Base-by-base conservation (phyloP, 768 basidiomycete species). In the Amanita subjunquillea region DNA sequence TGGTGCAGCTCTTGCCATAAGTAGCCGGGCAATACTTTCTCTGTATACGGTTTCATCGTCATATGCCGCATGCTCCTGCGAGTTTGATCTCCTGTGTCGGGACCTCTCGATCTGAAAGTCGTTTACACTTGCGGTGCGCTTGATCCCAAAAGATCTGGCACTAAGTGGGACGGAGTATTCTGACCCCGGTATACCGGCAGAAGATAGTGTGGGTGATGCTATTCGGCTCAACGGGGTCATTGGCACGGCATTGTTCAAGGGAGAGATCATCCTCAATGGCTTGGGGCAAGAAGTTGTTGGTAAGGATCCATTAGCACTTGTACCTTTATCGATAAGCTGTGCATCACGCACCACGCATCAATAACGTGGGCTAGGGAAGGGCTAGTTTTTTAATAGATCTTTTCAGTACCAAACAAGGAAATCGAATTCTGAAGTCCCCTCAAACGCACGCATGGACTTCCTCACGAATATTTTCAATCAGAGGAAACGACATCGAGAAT, bases 51-150 rank as follows among this genome's bases (percentile, higher is more conserved):
- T 65, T 55, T 84, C 81, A 34, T 75, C 73, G 45, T 79, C 75
- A 43, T 60, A 60, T 1, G n/a, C 56, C 6, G 62, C 67, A 13
- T 58, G 59, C 48, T 65, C 60, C 15, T 58, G 61, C 2, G 65
- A 63, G 46, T 63, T 58, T 3, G 63, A 62, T 12, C 66, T 64
- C 27, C 65, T 69, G 49, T 68, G 54, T 10, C 71, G 59, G 41
- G 65, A 64, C 53, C 73, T 76, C 64, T 87, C 86, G 58, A 88
- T 76, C 66, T 86, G 82, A 59, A 88, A 87, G 44, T 53, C 51
- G 37, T 6, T 53, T 23, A 46, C 44, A 15, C 51, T 53, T 20
- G 51, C 51, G 3, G 43, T 45, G 27, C 51, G 30, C 22, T 25
- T 45, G 43, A 53, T 46, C 17, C 51, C 43, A 7, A 40, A 43